Evolutionary conservation across 108 stramenopile species (phyloP).

Genomic region (Cyclotella kingstonii): DNA sequence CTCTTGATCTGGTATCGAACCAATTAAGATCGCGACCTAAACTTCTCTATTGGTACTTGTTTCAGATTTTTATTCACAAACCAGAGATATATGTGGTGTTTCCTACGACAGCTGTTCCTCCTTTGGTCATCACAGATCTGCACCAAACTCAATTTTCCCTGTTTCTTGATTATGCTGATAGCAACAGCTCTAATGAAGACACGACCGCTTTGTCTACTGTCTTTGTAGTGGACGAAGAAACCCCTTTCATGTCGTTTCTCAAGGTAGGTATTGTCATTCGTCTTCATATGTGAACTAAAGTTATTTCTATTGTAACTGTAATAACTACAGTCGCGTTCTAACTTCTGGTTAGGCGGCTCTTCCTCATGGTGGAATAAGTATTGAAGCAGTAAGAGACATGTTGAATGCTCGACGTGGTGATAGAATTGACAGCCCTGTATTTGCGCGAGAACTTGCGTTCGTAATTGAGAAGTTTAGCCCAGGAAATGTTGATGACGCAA

Average conservation of each 20-base stretch:
- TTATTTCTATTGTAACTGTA: neutral
- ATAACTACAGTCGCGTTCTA: too few species aligned
- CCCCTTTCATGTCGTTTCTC: conserved; percentile 67
- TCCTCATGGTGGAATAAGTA: conserved; percentile 65
- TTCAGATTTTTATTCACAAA: conserved; percentile 58
- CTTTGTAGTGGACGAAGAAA: conserved; percentile 28
- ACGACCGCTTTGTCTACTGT: conserved; percentile 5
- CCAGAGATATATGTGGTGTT: conserved; percentile 84
- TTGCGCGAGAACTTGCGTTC: conserved; percentile 80
- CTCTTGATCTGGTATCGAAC: conserved; percentile 64
- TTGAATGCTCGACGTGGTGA: conserved; percentile 54
- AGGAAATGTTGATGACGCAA: conserved; percentile 48
- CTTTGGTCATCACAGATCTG: conserved; percentile 57
- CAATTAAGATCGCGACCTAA: conserved; percentile 60
- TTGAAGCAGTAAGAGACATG: conserved; percentile 50
- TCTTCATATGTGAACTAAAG: too few species aligned
- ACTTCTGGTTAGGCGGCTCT: conserved; percentile 46
- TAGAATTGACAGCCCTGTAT: conserved; percentile 35
- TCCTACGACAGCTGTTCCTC: conserved; percentile 71
- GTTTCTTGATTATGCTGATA: conserved; percentile 56
- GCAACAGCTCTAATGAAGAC: neutral
- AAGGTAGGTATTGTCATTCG: conserved; percentile 59
- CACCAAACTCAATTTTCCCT: conserved; percentile 73
- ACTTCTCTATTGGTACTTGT: conserved; percentile 78
- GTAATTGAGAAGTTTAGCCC: conserved; percentile 70